Conservation (phyloP, 805 yeast genomes). For the Yarrowia sp. region DNA sequence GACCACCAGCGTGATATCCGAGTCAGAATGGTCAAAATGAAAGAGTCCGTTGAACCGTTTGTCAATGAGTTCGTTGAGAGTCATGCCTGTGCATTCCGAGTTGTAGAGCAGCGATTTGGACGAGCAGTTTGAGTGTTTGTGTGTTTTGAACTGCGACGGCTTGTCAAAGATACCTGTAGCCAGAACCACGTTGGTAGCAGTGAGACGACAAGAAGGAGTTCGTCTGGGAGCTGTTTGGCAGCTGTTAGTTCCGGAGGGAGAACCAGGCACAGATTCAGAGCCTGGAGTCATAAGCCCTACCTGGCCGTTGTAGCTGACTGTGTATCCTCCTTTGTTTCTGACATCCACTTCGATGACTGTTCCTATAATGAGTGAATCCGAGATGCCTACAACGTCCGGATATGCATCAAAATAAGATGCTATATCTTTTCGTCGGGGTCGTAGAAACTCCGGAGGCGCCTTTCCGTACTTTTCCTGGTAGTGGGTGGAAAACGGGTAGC, state of each 20-base stretch:
- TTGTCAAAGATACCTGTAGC: conserved; percentile 35
- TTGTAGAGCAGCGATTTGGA: conserved; percentile 6
- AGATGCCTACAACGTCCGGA: conserved; percentile 32
- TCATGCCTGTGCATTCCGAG: conserved; percentile 21
- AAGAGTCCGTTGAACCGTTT: conserved; percentile 16
- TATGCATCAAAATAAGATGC: conserved; percentile 34
- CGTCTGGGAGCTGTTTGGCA: not conserved
- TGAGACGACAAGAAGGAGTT: not conserved
- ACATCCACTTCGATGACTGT: conserved; percentile 26
- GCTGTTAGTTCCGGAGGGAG: not conserved
- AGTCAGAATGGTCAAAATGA: not conserved
- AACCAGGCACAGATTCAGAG: not conserved
- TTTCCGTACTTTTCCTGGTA: conserved; percentile 24
- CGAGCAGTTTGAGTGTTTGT: conserved; percentile 15
- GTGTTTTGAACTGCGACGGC: conserved; percentile 27
- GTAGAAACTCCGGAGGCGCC: conserved; percentile 28
- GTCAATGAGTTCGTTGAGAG: conserved; percentile 9
- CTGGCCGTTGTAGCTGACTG: conserved; percentile 1
- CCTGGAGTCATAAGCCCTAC: conserved; percentile 1
- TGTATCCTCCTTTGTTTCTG: not conserved
- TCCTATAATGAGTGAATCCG: conserved; percentile 26
- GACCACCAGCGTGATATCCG: conserved; percentile 25
- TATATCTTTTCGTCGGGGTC: conserved; percentile 35
- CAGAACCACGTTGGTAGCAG: conserved; percentile 28
- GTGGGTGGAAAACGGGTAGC: conserved; percentile 33